A percentile compares a stretch with the other conserved stretches of the same genome.
Conservation (phyloP, 495 filamentous ascomycete species). For the Penicillium argentinense region DNA sequence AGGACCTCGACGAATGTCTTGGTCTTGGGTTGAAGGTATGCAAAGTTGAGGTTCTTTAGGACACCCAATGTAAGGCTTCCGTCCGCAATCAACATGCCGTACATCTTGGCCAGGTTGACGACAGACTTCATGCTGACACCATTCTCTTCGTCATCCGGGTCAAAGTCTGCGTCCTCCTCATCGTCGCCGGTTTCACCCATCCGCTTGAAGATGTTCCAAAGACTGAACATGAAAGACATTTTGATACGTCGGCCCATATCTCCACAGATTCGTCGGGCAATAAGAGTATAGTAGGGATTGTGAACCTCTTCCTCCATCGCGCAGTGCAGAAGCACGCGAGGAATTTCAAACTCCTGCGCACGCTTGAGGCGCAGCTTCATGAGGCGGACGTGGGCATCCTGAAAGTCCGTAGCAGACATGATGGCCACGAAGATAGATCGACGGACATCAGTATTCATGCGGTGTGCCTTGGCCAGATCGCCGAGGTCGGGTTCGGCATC, state of each 20-base stretch:
- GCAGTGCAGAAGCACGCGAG: conserved; percentile 85
- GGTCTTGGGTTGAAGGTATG: conserved; percentile 73
- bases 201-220: conserved; percentile 85
- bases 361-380: conserved; percentile 82
- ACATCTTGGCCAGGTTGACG: conserved; percentile 91
- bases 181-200: conserved; percentile 70
- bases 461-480: conserved; percentile 74
- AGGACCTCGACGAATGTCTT: conserved; percentile 76
- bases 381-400: conserved; percentile 76
- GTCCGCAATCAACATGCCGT: conserved; percentile 69
- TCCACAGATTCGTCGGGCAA: conserved; percentile 72
- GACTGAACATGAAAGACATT: conserved; percentile 78
- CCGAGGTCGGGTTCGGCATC: conserved; percentile 65
- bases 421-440: conserved; percentile 89
- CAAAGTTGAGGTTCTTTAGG: conserved; percentile 76
- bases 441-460: conserved; percentile 94
- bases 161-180: conserved; percentile 54
- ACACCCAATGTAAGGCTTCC: conserved; percentile 61
- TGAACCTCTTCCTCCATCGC: conserved; percentile 77
- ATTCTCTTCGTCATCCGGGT: conserved; percentile 49
- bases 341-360: conserved; percentile 81
- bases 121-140: conserved; percentile 59
- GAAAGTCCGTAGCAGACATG: conserved; percentile 82
- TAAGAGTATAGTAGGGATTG: conserved; percentile 90
- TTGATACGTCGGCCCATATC: conserved; percentile 64